These are phyloP conservation scores for Phytophthora meadii DNA, from an alignment of 352 stramenopile genomes.

Conservation along the genomic window DNA sequence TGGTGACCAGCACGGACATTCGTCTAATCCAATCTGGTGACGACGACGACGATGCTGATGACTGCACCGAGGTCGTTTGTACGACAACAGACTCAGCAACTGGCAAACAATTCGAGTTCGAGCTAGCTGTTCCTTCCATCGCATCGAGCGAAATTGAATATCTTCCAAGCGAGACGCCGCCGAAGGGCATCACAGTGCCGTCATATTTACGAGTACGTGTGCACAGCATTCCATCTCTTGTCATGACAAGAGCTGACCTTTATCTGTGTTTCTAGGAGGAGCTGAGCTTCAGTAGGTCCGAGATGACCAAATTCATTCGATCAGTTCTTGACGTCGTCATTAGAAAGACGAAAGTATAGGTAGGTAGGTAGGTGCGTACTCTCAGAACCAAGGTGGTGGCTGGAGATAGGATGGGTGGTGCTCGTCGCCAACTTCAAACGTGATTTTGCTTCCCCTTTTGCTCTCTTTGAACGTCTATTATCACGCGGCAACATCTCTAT, in stretches of 20 bases:
- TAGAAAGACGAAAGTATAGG: constrained; percentile 66
- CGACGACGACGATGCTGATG: constrained; percentile 57
- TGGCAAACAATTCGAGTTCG: constrained; percentile 77
- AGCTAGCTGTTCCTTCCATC: constrained; percentile 72
- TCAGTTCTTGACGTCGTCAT: constrained; percentile 84
- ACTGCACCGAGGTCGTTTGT: constrained; percentile 74
- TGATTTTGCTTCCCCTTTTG: constrained; percentile 17
- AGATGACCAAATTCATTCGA: constrained; percentile 88
- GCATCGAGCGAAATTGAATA: constrained; percentile 84
- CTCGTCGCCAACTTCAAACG: constrained; percentile 9
- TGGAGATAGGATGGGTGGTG: constrained; percentile 6
- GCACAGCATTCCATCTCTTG: not conserved
- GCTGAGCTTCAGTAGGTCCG: constrained; percentile 77
- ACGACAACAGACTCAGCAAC: constrained; percentile 70
- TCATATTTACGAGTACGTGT: constrained; percentile 75
- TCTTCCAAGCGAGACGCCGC: constrained; percentile 64
- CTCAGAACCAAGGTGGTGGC: constrained; percentile 13
- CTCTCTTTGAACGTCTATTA: constrained; percentile 17
- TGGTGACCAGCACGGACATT: constrained; percentile 83
- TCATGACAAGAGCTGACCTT: not conserved
- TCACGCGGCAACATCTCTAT: constrained; percentile 15
- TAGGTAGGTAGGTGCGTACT: constrained; percentile 20
- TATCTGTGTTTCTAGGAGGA: constrained; percentile 56
- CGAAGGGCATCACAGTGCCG: constrained; percentile 60
- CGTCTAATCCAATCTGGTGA: constrained; percentile 68